These are phyloP conservation scores for Dioszegia aurantiaca DNA, from an alignment of 768 basidiomycete species.

Conservation along the genomic window DNA sequence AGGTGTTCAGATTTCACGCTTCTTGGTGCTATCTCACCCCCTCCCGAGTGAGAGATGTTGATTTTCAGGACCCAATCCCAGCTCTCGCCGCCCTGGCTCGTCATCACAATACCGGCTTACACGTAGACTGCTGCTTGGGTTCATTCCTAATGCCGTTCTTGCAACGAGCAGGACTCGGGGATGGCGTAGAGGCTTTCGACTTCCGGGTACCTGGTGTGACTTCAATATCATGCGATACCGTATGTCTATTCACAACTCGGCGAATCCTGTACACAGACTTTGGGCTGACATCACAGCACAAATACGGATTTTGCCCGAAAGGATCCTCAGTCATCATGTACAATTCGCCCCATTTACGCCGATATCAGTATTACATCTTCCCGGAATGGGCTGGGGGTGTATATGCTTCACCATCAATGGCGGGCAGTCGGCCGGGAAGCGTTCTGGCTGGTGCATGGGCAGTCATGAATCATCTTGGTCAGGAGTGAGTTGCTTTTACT, in stretches of 20 bases:
- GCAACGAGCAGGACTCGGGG: constrained; percentile 60
- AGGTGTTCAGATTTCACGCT: constrained; percentile 26
- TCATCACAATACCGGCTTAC: constrained; percentile 73
- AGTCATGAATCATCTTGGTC: constrained; percentile 88
- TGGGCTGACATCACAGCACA: constrained; percentile 24
- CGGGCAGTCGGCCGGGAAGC: constrained; percentile 80
- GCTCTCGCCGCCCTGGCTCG: constrained; percentile 72
- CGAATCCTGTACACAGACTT: background rate
- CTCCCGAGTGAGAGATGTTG: background rate
- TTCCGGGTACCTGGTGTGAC: constrained; percentile 89
- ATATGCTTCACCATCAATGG: constrained; percentile 83
- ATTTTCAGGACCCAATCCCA: constrained; percentile 69
- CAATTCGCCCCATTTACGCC: constrained; percentile 68
- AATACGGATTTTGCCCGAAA: constrained; percentile 95
- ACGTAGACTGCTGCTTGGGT: constrained; percentile 93
- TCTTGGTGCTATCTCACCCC: background rate
- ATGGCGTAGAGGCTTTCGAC: constrained; percentile 76
- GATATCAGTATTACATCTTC: constrained; percentile 81
- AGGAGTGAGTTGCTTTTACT: constrained; percentile 60
- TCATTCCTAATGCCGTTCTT: constrained; percentile 93
- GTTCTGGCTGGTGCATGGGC: constrained; percentile 96
- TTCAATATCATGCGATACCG: constrained; percentile 80
- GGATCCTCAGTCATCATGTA: constrained; percentile 97
- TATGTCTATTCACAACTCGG: constrained; percentile 9
- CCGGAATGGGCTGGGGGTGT: constrained; percentile 75